These are phyloP conservation scores for Penicillium sclerotiorum DNA, from an alignment of 2,329 filamentous ascomycete species.

Conservation along the genomic window DNA sequence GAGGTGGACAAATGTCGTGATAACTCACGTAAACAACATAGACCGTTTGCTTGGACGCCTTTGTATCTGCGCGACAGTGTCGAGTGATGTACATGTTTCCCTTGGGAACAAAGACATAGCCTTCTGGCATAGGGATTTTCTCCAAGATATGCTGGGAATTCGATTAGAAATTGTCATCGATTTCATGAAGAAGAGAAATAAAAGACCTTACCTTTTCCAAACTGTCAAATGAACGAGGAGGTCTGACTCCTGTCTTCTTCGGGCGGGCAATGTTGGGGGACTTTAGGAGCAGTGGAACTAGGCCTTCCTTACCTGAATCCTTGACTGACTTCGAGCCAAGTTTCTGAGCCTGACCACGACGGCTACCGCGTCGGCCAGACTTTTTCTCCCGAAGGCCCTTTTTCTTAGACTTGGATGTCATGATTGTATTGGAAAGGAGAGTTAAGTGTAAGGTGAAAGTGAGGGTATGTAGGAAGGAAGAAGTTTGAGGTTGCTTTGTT, in stretches of 20 bases:
- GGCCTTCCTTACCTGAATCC: not conserved
- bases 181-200: not conserved
- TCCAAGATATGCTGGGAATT: constrained; percentile 35
- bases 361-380: not conserved
- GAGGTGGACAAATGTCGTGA: no score
- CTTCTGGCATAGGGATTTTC: constrained; percentile 27
- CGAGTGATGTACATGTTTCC: constrained; percentile 49
- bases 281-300: not conserved
- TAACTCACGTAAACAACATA: constrained; percentile 43
- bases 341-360: not conserved
- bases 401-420: not conserved
- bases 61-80: constrained; percentile 42
- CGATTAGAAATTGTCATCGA: not conserved
- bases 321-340: not conserved
- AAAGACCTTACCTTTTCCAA: constrained; percentile 29
- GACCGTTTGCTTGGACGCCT: constrained; percentile 32
- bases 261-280: not conserved
- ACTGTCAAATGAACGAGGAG: constrained; percentile 28
- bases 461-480: no score
- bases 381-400: not conserved
- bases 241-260: not conserved
- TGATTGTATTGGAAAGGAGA: not conserved
- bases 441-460: not conserved
- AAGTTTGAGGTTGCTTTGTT: no score
- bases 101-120: constrained; percentile 46